These are phyloP conservation scores for Nicotiana benthamiana DNA, from an alignment of 257 asterid genomes.

Conservation along the genomic window DNA sequence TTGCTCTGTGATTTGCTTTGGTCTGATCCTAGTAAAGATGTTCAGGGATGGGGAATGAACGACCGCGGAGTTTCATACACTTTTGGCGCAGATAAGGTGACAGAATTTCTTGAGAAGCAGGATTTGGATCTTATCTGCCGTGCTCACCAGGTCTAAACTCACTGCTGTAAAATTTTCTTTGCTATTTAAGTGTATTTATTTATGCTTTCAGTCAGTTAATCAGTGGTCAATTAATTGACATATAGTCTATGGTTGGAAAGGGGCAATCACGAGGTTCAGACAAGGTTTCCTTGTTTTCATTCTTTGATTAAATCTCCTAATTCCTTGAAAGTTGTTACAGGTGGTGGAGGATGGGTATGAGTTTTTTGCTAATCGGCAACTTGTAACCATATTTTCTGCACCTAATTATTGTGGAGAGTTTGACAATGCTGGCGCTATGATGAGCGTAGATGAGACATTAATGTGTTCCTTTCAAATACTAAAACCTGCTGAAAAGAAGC, in stretches of 20 bases:
- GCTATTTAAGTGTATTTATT: neutral
- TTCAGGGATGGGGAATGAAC: constrained; percentile 36
- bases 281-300: neutral
- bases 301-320: neutral
- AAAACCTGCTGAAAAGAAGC: constrained; percentile 31
- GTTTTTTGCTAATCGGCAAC: constrained; percentile 32
- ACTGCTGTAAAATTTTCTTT: neutral
- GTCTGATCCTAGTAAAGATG: constrained; percentile 36
- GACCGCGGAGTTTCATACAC: constrained; percentile 34
- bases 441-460: constrained; percentile 32
- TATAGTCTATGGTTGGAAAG: neutral
- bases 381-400: constrained; percentile 30
- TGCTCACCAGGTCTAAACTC: constrained; percentile 28
- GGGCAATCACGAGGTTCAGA: neutral
- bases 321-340: constrained; percentile 7
- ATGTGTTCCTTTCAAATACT: constrained; percentile 36
- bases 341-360: constrained; percentile 36
- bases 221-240: neutral
- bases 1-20: constrained; percentile 33
- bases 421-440: constrained; percentile 36
- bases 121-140: constrained; percentile 34
- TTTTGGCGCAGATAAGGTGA: constrained; percentile 34
- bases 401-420: constrained; percentile 35
- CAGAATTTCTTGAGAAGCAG: constrained; percentile 26
- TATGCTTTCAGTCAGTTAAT: neutral